Base-by-base conservation (phyloP, 306 rosid genomes). In the Alnus glutinosa region DNA sequence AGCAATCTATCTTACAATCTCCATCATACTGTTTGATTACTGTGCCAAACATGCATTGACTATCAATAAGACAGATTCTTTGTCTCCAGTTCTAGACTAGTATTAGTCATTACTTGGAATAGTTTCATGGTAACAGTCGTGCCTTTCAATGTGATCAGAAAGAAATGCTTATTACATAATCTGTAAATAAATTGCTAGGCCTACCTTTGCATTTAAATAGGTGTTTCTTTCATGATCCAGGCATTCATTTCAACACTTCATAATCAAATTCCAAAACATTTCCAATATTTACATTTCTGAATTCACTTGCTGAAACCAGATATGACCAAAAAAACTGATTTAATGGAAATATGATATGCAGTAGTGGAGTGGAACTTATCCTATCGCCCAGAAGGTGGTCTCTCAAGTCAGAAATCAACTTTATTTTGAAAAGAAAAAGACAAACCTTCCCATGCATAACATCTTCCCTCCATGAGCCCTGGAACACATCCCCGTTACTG, bases 401-500 rank as follows among this genome's bases (percentile, higher is more conserved):
- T 67, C 14, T 15, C 30, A 37, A 67, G 30, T 39, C n/a, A 9
- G 30, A 44, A 67, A 39, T 37, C n/a, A 67, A 39, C 28, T 62
- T 32, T 42, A 1, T 42, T 8, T 67, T 16, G 50, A 67, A 18
- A 67, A 30, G 51, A 67, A 18, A 39, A 9, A 9, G 32, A 18
- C 90, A 71, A 84, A 93, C 98, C 98, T 92, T 95, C 78, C 98
- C 98, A 28, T 95, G 97, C 91, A 95, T 92, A 64, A 86, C 89
- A 85, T 95, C 98, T 84, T 95, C 98, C 85, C 98, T 90, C 98
- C 98, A 95, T 15, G 92, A 89, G 77, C 98, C 98, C 80, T 95
- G 98, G 87, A 91, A 95, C 84, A 91, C 90, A 85, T 95, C 98
- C 73, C 98, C 98, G 19, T 95, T 95, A 73, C 80, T 86, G 78